Base-by-base conservation (phyloP, 2,329 filamentous ascomycete genomes). In the Fusarium solani-melongenae region DNA sequence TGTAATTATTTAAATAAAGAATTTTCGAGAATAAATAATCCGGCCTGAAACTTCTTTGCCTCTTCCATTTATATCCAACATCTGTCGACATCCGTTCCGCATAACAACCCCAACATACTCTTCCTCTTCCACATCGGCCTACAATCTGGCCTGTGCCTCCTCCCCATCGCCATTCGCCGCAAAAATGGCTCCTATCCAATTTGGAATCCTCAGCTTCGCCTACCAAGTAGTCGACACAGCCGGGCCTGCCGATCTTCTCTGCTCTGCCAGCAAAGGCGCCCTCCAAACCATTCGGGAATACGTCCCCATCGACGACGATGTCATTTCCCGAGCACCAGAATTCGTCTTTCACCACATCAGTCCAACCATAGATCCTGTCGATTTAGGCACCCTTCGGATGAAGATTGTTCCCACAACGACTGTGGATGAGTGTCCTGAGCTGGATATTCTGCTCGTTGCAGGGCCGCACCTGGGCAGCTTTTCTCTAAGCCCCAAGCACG, bases 191-290 rank as follows among this genome's bases (percentile, higher is more conserved):
- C 38, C 58, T 24, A 29, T 61, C 6, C 58, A 61, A 12, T 38
- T 61, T 61, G 58, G 58, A 10, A 29, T 29, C 31, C 74, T 78
- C 20, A 51, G 72, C 57, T 79, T 71, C 67, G 69, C 73, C 41
- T 82, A 81, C 67, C 80, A 82, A 66, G 62, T 75, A 24, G 72
- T 81, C 41, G 80, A 82, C 51, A 59, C 76, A 27, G 46, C 78
- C 15, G 80, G 80, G 5, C 79, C 77, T 6, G 68, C 58, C 10
- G 80, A 82, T 66, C 64, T 82, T 12, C 73, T 82, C 51, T 70
- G 64, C 62, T 79, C 76, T 17, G 70, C 72, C 22, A 74, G 60
- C 57, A 78, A 76, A 60, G 20, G 2, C 6, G 20, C 33, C 29
- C 31, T 56, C 29, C 31, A 36, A 22, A 34, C 51, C n/a, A 56